Base-by-base conservation (phyloP, 768 basidiomycete genomes). In the Leccinum uliginosum region DNA sequence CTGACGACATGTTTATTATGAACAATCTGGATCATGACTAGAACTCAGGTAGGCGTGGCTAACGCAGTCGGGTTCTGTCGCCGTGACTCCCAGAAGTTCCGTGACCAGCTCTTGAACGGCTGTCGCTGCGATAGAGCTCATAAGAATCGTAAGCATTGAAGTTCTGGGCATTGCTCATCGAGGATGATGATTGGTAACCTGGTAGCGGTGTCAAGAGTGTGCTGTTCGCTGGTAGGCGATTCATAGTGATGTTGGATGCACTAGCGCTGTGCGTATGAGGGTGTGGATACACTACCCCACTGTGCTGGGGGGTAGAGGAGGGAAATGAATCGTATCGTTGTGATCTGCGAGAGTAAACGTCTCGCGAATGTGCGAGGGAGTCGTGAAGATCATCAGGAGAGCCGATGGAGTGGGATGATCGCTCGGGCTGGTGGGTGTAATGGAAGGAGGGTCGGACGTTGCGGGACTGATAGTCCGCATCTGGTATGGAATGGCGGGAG, bases 201-300 rank as follows among this genome's bases (percentile, higher is more conserved):
- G 83, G 77, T 19, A 87, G 75, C n/a, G 88, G 86, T 30, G 87
- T 89, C 59, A 89, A 74, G 53, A 90, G 76, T 24, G 84, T 88
- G 70, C 84, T 87, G 64, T 83, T 80, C 29, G 82, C 73, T 17
- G 85, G 82, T 27, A 89, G 75, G 44, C 84, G 78, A 60, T 66
- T 73, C 53, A 73, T 59, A 26, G 58, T 54, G 9, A 67, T 34
- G 48, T 51, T 54, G 46, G 62, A 55, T 24, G 57, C n/a, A 55
- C 62, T 59, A 55, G 56, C 50, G 61, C 50, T 63, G 54, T 56
- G 71, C 47, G 62, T 59, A 59, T 69, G 73, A 58, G 63, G 58
- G 55, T 58, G 69, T 57, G 66, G 46, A 52, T 67, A 65, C 26
- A 50, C 26, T 29, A 60, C 46, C 23, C 49, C 59, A 29, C 50